Evolutionary conservation across 257 asterid species (phyloP).

Genomic region (Ophiorrhiza pumila): DNA sequence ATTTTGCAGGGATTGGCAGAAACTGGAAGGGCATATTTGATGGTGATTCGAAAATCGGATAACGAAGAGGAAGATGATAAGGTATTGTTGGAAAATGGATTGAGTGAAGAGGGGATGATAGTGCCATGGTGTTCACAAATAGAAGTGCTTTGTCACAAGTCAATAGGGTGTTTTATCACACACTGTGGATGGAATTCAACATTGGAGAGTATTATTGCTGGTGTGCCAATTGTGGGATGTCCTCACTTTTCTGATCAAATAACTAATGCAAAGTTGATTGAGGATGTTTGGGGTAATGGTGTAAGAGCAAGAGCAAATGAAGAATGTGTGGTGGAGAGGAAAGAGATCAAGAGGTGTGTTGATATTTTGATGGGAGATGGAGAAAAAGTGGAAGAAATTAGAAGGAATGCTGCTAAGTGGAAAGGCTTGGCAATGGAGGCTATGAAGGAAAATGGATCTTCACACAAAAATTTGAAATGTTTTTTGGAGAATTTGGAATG

Average conservation of each 20-base stretch:
- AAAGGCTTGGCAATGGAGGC: slow-evolving; percentile 8
- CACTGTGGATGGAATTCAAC: slow-evolving; percentile 83
- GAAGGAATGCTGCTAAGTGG: slow-evolving; percentile 37
- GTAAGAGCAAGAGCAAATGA: slow-evolving; percentile 41
- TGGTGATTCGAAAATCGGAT: slow-evolving; percentile 39
- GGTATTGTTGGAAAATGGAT: not conserved
- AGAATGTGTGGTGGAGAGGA: slow-evolving; percentile 33
- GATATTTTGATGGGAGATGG: slow-evolving; percentile 47
- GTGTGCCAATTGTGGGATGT: slow-evolving; percentile 48
- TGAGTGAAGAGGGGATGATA: slow-evolving; percentile 39
- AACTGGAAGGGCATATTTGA: slow-evolving; percentile 38
- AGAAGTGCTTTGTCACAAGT: slow-evolving; percentile 44
- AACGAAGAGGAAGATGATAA: slow-evolving; percentile 29
- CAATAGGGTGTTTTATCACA: slow-evolving; percentile 52
- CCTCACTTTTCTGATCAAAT: slow-evolving; percentile 53
- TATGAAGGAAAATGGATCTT: slow-evolving; percentile 13
- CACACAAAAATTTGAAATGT: not conserved
- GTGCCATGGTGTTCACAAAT: slow-evolving; percentile 59
- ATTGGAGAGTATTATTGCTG: slow-evolving; percentile 41
- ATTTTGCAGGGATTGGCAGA: slow-evolving; percentile 34
- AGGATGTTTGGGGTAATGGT: slow-evolving; percentile 63
- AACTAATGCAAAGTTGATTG: slow-evolving; percentile 52
- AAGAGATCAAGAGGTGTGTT: slow-evolving; percentile 41
- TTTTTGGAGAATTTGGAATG: slow-evolving; percentile 1
- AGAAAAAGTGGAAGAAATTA: slow-evolving; percentile 36